Percentiles rank a stretch among this genome's conserved stretches.
Evolutionary conservation across 1,284 basidiomycete genomes (phyloP).

Genomic region (Ceratobasidium sp.): DNA sequence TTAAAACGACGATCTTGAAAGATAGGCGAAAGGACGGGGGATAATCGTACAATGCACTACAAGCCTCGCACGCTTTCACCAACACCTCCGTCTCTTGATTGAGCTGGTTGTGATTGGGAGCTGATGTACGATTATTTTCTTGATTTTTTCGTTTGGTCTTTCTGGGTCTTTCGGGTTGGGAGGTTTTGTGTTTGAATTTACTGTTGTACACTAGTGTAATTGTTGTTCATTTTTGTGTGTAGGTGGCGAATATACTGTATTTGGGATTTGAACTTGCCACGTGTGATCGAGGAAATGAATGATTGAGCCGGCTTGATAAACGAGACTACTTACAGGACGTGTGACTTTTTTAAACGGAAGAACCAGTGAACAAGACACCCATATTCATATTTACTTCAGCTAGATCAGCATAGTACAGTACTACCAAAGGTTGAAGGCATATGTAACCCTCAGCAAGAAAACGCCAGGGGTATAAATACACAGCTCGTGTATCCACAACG

Average conservation of each 20-base stretch:
- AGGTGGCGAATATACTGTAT: slow-evolving; percentile 41
- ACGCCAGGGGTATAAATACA: slow-evolving; percentile 32
- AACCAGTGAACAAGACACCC: not conserved
- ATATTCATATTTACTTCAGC: slow-evolving; percentile 28
- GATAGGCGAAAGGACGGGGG: not conserved
- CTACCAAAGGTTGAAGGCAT: slow-evolving; percentile 11
- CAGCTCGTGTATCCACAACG: slow-evolving; percentile 14
- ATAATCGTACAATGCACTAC: slow-evolving; percentile 74
- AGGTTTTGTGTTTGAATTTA: not conserved
- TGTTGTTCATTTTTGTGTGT: slow-evolving; percentile 27
- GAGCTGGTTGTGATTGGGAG: slow-evolving; percentile 85
- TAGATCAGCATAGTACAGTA: slow-evolving; percentile 16
- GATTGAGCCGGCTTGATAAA: not conserved
- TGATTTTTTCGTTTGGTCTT: slow-evolving; percentile 23
- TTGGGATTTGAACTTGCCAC: slow-evolving; percentile 8
- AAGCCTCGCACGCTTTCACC: slow-evolving; percentile 94
- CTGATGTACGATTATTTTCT: slow-evolving; percentile 64
- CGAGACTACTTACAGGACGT: not conserved
- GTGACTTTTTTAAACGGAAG: not conserved
- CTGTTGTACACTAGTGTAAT: slow-evolving; percentile 3
- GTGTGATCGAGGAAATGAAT: not conserved
- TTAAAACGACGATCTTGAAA: not conserved
- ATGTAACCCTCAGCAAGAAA: slow-evolving; percentile 29
- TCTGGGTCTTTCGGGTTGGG: not conserved
- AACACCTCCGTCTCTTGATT: slow-evolving; percentile 72